Percentiles rank a stretch among this genome's conserved stretches.
Conservation (phyloP, 768 basidiomycete species). For the Lactarius psammicola region DNA sequence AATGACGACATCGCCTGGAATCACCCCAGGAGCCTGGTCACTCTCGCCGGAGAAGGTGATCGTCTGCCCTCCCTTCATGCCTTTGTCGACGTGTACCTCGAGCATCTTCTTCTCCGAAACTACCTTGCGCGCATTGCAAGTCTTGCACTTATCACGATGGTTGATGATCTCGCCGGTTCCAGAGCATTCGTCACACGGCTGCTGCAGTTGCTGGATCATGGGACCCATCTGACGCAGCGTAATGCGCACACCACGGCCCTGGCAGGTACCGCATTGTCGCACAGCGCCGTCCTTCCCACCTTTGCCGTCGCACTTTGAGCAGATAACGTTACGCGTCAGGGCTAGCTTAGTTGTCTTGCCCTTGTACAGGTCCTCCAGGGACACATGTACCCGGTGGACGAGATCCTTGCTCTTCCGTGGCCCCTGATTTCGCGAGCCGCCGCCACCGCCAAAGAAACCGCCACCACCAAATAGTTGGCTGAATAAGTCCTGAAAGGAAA, state of each 20-base stretch:
- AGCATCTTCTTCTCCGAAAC: slow-evolving; percentile 92
- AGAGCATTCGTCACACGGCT: slow-evolving; percentile 88
- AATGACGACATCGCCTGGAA: slow-evolving; percentile 93
- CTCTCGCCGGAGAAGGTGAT: slow-evolving; percentile 88
- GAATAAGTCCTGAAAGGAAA: slow-evolving; percentile 74
- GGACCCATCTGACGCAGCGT: slow-evolving; percentile 97
- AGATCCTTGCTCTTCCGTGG: slow-evolving; percentile 97
- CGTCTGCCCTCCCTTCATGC: slow-evolving; percentile 93
- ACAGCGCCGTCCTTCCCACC: slow-evolving; percentile 98
- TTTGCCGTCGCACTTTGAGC: slow-evolving; percentile 90
- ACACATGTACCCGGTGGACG: slow-evolving; percentile 92
- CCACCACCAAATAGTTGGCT: slow-evolving; percentile 90
- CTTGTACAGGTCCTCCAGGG: slow-evolving; percentile 98
- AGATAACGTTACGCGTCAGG: slow-evolving; percentile 92
- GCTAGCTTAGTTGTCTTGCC: slow-evolving; percentile 99
- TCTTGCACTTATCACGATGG: slow-evolving; percentile 84
- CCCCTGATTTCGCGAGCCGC: slow-evolving; percentile 54
- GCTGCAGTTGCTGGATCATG: slow-evolving; percentile 99
- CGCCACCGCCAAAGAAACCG: slow-evolving; percentile 69
- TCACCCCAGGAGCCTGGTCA: slow-evolving; percentile 84
- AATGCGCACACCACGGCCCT: slow-evolving; percentile 87
- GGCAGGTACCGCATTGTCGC: slow-evolving; percentile 70
- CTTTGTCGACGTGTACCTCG: slow-evolving; percentile 98
- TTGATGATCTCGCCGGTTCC: slow-evolving; percentile 97
- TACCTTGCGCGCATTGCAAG: slow-evolving; percentile 95